phyloP scores from a whole-genome alignment of 257 asterid genomes.

The Scutellaria barbata region DNA sequence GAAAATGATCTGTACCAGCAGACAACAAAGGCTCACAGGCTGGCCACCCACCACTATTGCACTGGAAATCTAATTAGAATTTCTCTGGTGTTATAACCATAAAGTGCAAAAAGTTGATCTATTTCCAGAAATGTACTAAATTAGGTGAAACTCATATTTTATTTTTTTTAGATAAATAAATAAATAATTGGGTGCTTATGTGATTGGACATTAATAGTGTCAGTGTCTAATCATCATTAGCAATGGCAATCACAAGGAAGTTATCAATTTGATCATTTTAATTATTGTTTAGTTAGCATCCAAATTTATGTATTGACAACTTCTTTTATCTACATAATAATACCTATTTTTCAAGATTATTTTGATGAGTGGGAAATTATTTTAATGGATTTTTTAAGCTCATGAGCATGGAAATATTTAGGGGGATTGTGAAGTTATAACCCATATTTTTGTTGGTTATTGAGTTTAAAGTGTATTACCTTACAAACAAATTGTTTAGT shows the following conservation, averaged over 20 bases:
- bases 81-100: conserved; percentile 22
- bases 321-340: too few relatives aligned
- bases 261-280: not conserved
- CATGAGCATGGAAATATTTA: too few relatives aligned
- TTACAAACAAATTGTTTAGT: too few relatives aligned
- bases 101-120: conserved; percentile 15
- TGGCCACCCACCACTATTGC: conserved; percentile 31
- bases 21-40: conserved; percentile 31
- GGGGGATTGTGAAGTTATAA: too few relatives aligned
- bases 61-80: conserved; percentile 5
- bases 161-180: not conserved
- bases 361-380: too few relatives aligned
- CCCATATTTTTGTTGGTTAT: too few relatives aligned
- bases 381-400: too few relatives aligned
- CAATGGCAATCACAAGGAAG: not conserved
- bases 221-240: too few relatives aligned
- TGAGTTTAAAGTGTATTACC: too few relatives aligned
- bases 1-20: conserved; percentile 32
- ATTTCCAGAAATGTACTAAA: conserved; percentile 23
- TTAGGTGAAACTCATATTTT: conserved; percentile 21
- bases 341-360: too few relatives aligned
- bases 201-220: not conserved
- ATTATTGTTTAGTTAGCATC: not conserved
- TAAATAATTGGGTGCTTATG: not conserved
- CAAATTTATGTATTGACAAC: not conserved